phyloP scores from a whole-genome alignment of 176 grass and related monocot species.

The Triticum monococcum region DNA sequence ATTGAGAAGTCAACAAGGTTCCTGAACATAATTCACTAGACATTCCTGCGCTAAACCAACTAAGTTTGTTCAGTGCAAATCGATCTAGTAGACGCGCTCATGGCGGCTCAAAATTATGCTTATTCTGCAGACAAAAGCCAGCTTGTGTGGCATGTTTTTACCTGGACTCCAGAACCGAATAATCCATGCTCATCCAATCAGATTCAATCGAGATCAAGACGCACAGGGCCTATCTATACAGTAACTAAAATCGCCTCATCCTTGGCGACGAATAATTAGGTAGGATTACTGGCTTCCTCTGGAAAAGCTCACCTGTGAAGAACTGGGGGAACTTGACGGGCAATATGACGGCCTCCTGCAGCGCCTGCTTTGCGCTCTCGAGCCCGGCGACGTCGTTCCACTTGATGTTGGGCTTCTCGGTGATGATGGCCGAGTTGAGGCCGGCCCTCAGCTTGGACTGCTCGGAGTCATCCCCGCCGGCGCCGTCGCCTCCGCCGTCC shows the following conservation, averaged over 20 bases:
- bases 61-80: not conserved
- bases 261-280: not conserved
- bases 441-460: conserved; percentile 83
- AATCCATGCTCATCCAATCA: not conserved
- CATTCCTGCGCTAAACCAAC: not conserved
- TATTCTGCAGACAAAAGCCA: not conserved
- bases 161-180: no score
- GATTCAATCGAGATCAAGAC: conserved; percentile 9
- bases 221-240: not conserved
- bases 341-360: conserved; percentile 96
- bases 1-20: no score
- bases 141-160: not conserved
- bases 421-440: conserved; percentile 89
- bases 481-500: conserved; percentile 68
- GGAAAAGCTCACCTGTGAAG: conserved; percentile 73
- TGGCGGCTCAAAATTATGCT: not conserved
- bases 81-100: not conserved
- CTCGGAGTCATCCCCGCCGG: conserved; percentile 82
- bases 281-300: not conserved
- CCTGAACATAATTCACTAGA: no score
- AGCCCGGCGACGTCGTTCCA: conserved; percentile 97
- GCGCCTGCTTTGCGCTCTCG: conserved; percentile 92
- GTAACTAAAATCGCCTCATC: not conserved
- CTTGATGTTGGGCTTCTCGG: conserved; percentile 96
- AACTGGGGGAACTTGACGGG: conserved; percentile 99